These are phyloP conservation scores for Drechslerella coelobrocha DNA, from an alignment of 2,329 filamentous ascomycete species.

Conservation along the genomic window DNA sequence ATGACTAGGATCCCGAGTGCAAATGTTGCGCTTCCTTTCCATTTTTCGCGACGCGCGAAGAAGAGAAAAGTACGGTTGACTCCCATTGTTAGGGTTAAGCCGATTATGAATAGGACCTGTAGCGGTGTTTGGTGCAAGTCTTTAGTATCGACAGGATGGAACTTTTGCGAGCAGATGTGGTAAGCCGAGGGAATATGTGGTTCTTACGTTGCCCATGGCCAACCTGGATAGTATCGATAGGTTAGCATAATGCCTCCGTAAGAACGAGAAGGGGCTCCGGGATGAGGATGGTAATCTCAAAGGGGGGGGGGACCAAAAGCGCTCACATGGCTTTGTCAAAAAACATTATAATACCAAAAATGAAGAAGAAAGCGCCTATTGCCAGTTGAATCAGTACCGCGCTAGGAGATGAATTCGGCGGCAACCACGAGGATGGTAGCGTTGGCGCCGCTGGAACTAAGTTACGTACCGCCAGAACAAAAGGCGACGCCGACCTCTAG, in stretches of 20 bases:
- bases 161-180: no score
- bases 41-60: constrained; percentile 92
- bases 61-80: constrained; percentile 88
- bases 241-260: background rate
- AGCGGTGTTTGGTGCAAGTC: constrained; percentile 35
- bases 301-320: constrained; percentile 10
- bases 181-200: constrained; percentile 12
- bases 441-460: constrained; percentile 1
- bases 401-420: background rate
- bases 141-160: constrained; percentile 18
- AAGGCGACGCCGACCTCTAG: constrained; percentile 95
- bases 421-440: background rate
- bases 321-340: constrained; percentile 93
- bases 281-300: background rate
- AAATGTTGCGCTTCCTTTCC: constrained; percentile 89
- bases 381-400: background rate
- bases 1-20: constrained; percentile 82
- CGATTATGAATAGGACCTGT: constrained; percentile 96
- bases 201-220: constrained; percentile 90
- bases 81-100: constrained; percentile 94
- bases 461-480: constrained; percentile 87
- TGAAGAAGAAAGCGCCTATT: constrained; percentile 84
- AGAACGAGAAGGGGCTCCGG: no score
- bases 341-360: constrained; percentile 93
- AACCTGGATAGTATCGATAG: constrained; percentile 66